These are phyloP conservation scores for Tremellales sp. DNA, from an alignment of 1,284 basidiomycete genomes.

Conservation along the genomic window DNA sequence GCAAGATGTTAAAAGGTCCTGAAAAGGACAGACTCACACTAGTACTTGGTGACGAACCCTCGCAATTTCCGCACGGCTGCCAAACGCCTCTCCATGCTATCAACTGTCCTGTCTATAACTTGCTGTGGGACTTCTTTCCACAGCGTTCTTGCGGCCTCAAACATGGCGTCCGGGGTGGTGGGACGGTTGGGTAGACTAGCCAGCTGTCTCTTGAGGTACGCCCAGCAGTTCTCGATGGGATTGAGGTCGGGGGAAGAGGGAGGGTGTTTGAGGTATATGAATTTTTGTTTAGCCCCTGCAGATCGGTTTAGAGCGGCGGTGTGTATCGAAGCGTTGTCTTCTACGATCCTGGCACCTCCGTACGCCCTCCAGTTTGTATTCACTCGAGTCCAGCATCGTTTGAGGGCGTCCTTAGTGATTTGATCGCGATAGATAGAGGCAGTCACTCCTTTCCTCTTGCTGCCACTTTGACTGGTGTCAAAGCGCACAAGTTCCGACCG, in stretches of 20 bases:
- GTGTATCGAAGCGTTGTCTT: constrained; percentile 7
- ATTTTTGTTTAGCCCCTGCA: not conserved
- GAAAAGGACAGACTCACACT: no score
- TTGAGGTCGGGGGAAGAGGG: constrained; percentile 11
- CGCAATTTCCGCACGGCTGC: constrained; percentile 2
- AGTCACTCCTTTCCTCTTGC: constrained; percentile 8
- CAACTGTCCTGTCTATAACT: constrained; percentile 7
- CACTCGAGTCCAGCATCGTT: not conserved
- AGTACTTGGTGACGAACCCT: constrained; percentile 8
- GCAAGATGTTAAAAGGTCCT: no score
- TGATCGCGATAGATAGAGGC: constrained; percentile 9
- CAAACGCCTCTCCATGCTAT: constrained; percentile 11
- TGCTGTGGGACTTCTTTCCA: constrained; percentile 11
- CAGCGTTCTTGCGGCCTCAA: constrained; percentile 3
- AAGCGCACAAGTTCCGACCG: constrained; percentile 5
- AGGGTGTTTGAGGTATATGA: constrained; percentile 3
- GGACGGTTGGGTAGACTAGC: constrained; percentile 3
- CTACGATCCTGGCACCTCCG: constrained; percentile 2
- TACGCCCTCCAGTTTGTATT: not conserved
- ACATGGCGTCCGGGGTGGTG: constrained; percentile 11
- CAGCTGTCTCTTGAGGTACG: constrained; percentile 14
- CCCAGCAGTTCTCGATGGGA: constrained; percentile 9
- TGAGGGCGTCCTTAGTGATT: not conserved
- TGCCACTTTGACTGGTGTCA: constrained; percentile 1
- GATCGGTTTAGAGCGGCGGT: constrained; percentile 1